Percentiles rank a stretch among this genome's conserved stretches.
These are phyloP conservation scores for Leccinum imitatum DNA, from an alignment of 768 basidiomycete species.

Conservation along the genomic window DNA sequence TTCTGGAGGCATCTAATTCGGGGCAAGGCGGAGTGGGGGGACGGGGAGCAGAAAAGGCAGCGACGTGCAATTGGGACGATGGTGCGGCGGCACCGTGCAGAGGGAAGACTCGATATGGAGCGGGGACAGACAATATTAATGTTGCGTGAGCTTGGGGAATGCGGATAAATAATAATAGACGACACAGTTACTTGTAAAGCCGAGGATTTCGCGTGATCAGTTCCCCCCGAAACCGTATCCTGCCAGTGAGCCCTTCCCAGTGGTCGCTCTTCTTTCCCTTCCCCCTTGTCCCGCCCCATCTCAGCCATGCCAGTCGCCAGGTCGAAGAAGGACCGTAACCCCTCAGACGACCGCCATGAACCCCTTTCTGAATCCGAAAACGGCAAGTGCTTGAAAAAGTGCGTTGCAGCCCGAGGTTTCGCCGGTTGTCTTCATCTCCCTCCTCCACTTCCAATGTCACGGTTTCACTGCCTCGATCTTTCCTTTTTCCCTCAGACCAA, in stretches of 20 bases:
- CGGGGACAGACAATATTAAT: slow-evolving; percentile 27
- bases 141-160: slow-evolving; percentile 19
- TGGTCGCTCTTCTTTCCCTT: background rate
- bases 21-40: slow-evolving; percentile 46
- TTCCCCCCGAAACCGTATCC: background rate
- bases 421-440: slow-evolving; percentile 38
- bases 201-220: background rate
- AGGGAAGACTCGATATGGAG: slow-evolving; percentile 26
- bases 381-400: slow-evolving; percentile 81
- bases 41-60: slow-evolving; percentile 42
- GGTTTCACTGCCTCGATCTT: slow-evolving; percentile 24
- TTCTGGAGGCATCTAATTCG: slow-evolving; percentile 58
- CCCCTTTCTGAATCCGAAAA: slow-evolving; percentile 63
- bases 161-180: background rate
- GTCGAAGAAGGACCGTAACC: slow-evolving; percentile 63
- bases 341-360: slow-evolving; percentile 55
- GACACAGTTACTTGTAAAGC: background rate
- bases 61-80: slow-evolving; percentile 42
- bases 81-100: slow-evolving; percentile 31
- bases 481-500: slow-evolving; percentile 27
- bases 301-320: slow-evolving; percentile 61
- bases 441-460: background rate
- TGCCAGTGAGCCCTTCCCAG: background rate
- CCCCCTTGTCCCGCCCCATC: slow-evolving; percentile 11
- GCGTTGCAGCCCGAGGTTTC: slow-evolving; percentile 55